Base-by-base conservation (phyloP, 2,329 filamentous ascomycete species). In the Neocatenulostroma microsporum region DNA sequence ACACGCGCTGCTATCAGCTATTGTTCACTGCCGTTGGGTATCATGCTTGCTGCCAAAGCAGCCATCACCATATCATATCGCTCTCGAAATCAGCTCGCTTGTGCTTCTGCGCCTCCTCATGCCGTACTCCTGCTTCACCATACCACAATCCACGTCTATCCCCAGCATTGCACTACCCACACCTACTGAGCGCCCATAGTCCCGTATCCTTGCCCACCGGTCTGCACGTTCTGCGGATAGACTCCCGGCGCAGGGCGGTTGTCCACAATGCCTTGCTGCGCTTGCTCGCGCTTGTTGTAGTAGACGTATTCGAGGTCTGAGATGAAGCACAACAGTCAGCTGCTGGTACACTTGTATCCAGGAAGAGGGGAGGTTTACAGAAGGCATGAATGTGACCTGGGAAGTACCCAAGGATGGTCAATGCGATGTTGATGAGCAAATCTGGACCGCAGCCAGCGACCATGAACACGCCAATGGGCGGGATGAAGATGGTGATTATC, bases 261-360 rank as follows among this genome's bases (percentile, higher is more conserved):
- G 14, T 70, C 64, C 41, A 70, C 69, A 9, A 69, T 66, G 4
- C 82, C 82, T 21, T 73, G 65, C 30, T 69, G 63, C 2, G 72
- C 70, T 56, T 79, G 73, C 49, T 84, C 78, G 36, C 71, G 73
- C 25, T 81, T 80, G 52, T 84, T 76, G 60, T 81, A 89, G 66
- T 88, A 94, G 44, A 93, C 69, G 58, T 87, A 93, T 62, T 87
- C 78, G 43, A 86, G 49, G 58, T 88, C n/a, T n/a, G n/a, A n/a
- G n/a, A 91, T 60, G 88, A 87, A 28, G 83, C 83, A 57, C 87
- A 80, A 27, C 17, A 7, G 30, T 33, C 27, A 30, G 27, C 27
- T 9, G 15, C 15, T n/a, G n/a, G n/a, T n/a, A n/a, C n/a, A n/a
- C n/a, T n/a, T n/a, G n/a, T n/a, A n/a, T n/a, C n/a, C n/a, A n/a